Conservation (phyloP, 1,139 yeast species). For the Taphrina pruni region DNA sequence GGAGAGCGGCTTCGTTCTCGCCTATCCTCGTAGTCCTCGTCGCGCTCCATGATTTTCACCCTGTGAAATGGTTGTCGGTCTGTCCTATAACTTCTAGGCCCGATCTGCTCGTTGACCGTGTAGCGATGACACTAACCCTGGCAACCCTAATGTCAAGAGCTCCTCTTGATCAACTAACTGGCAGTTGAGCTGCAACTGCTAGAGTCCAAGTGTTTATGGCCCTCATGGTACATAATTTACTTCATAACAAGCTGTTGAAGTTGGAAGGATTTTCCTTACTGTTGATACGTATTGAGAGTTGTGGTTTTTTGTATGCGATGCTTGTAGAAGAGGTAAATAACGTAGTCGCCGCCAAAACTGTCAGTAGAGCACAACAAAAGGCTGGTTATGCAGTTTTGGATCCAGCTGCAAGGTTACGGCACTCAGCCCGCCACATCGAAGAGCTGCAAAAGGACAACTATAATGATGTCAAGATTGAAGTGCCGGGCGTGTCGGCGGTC, state of each 20-base stretch:
- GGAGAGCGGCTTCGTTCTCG: conserved; percentile 31
- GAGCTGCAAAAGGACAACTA: conserved; percentile 56
- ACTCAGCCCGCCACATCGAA: conserved; percentile 51
- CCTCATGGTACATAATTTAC: too few species aligned
- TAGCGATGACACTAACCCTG: background rate
- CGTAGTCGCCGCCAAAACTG: conserved; percentile 4
- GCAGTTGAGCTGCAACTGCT: too few species aligned
- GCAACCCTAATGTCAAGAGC: conserved; percentile 10
- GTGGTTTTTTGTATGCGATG: background rate
- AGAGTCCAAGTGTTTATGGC: too few species aligned
- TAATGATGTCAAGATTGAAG: conserved; percentile 52
- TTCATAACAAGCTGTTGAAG: too few species aligned
- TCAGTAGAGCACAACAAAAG: conserved; percentile 30
- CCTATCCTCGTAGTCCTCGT: conserved; percentile 19
- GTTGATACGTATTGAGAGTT: too few species aligned
- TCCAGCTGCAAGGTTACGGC: conserved; percentile 49
- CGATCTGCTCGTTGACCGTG: too few species aligned
- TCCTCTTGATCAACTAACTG: background rate
- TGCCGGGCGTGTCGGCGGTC: conserved; percentile 48
- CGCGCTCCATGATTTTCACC: conserved; percentile 9
- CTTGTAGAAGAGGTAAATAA: conserved; percentile 18
- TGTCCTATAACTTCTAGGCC: background rate
- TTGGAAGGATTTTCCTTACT: background rate
- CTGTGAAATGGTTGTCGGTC: background rate
- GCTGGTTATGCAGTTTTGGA: conserved; percentile 45